phyloP scores from a whole-genome alignment of 768 basidiomycete genomes.

The Tulasnella sp. region DNA sequence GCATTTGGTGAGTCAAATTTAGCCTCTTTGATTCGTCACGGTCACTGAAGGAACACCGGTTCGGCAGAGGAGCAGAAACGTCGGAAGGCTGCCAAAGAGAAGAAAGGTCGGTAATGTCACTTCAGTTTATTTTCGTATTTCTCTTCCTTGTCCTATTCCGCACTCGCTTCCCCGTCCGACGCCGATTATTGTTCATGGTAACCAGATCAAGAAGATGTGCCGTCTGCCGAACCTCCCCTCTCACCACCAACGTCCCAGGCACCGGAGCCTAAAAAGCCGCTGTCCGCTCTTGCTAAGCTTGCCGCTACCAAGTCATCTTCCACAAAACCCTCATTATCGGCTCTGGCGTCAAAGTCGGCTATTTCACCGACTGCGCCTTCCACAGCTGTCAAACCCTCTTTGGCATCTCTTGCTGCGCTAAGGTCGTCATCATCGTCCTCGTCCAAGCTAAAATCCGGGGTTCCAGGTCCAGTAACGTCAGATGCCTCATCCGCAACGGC shows the following conservation, averaged over 20 bases:
- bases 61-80: conserved; percentile 53
- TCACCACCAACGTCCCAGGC: neutral
- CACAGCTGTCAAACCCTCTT: conserved; percentile 33
- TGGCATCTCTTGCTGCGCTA: conserved; percentile 22
- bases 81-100: conserved; percentile 49
- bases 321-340: conserved; percentile 16
- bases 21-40: neutral
- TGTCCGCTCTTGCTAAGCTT: neutral
- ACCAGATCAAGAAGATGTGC: neutral
- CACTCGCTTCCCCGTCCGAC: conserved; percentile 25
- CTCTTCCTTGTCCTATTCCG: conserved; percentile 14
- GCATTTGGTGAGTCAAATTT: conserved; percentile 44
- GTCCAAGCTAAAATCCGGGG: conserved; percentile 17
- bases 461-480: conserved; percentile 17
- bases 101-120: conserved; percentile 60
- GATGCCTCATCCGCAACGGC: conserved; percentile 19
- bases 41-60: conserved; percentile 1
- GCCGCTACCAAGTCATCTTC: neutral
- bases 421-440: conserved; percentile 18
- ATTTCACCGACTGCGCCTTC: neutral
- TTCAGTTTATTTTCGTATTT: conserved; percentile 24
- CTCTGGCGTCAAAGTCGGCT: conserved; percentile 11
- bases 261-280: neutral
- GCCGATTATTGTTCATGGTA: neutral
- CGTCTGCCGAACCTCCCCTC: neutral